Base-by-base conservation (phyloP, 176 grass and related monocot genomes). In the Cenchrus americanus region DNA sequence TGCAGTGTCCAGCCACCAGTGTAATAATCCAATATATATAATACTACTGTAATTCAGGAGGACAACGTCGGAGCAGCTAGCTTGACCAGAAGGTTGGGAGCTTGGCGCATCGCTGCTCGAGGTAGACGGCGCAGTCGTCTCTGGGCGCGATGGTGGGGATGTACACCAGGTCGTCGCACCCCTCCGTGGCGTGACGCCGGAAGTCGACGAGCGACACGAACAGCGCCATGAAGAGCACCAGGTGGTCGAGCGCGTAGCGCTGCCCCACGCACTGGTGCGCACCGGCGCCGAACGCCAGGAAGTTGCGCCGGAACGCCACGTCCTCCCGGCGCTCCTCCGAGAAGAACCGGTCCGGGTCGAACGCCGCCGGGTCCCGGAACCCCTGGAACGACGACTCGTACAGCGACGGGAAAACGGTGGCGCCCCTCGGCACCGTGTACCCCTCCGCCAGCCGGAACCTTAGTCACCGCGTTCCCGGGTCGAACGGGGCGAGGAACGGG, bases 211-310 rank as follows among this genome's bases (percentile, higher is more conserved):
- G 58, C 5, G 92, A 88, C 5, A 65, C 86, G 83, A 97, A 97
- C 1, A 97, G 71, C 10, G 90, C 90, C 8, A 97, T 78, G 95
- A 97, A 97, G 8, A 97, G 76, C 14, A 91, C 83, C 23, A 94
- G 84, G 75, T 97, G 92, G 77, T 91, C 94, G 0, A 93, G 88
- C 8, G 91, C 94, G 79, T 96, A 96, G 12, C 88, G 89, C 72
- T 96, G 94, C 1, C 94, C 94, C 48, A 87, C 69, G 87, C 94
- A 96, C 77, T 91, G 94, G 94, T 96, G 94, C 30, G 91, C 18
- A 17, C 94, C 88, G 47, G 94, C 88, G 23, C 94, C 94, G 81
- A 96, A 93, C 24, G 88, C 90, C 6, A 96, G 52, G 76, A 93
- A 93, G 78, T 90, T 80, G 60, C 88, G 84, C 86, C 87, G 91